phyloP scores from a whole-genome alignment of 2,329 filamentous ascomycete species.

The Monilinia aucupariae region DNA sequence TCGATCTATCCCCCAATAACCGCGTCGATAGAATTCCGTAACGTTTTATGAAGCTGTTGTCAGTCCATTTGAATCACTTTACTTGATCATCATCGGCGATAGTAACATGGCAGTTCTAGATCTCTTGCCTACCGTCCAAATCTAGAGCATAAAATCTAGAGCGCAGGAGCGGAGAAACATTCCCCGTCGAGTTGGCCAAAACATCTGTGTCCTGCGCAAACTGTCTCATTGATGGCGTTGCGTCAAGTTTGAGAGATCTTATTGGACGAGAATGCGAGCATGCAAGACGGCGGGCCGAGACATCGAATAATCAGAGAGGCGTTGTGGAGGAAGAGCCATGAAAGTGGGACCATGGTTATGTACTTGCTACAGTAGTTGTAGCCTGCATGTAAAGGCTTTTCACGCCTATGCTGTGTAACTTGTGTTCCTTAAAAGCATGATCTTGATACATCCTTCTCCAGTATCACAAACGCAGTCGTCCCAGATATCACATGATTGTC shows the following conservation, averaged over 20 bases:
- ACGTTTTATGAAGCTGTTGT: no score
- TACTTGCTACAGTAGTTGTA: neutral
- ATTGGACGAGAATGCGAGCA: slow-evolving; percentile 2
- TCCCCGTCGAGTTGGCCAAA: neutral
- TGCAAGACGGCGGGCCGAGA: neutral
- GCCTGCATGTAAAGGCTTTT: neutral
- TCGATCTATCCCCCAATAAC: no score
- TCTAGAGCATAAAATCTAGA: no score
- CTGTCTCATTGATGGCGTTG: neutral
- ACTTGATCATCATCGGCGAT: no score
- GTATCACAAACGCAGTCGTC: neutral
- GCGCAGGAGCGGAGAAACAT: neutral
- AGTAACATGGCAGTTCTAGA: no score
- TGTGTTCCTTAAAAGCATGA: no score
- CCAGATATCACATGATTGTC: neutral
- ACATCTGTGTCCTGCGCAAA: neutral
- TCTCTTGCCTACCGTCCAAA: neutral
- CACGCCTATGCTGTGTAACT: no score
- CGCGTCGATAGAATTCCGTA: no score
- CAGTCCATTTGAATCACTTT: no score
- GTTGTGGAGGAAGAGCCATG: neutral
- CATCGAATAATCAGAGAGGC: neutral
- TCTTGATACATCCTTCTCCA: neutral
- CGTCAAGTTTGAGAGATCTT: neutral
- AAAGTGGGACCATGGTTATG: neutral